phyloP scores from a whole-genome alignment of 805 yeast genomes.

The Komagataella ulmi region DNA sequence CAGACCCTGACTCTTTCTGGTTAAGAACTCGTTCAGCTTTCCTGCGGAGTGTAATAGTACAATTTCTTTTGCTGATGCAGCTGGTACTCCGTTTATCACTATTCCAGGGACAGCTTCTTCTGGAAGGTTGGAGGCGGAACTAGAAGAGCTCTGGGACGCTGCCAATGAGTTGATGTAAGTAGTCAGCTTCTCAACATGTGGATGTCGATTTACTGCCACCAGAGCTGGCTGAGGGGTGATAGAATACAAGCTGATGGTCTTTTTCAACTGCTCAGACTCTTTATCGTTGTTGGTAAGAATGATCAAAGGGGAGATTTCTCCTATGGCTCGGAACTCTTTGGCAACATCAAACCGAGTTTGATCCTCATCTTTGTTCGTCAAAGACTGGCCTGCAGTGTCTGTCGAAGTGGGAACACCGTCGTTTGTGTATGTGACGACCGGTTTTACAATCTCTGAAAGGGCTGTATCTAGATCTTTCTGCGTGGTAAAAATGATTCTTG shows the following conservation, averaged over 20 bases:
- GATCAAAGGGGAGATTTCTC: constrained; percentile 17
- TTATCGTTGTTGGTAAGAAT: constrained; percentile 14
- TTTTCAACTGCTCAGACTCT: constrained; percentile 6
- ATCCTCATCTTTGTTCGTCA: neutral
- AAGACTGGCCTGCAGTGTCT: neutral
- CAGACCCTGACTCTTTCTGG: constrained; percentile 16
- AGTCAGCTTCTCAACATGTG: constrained; percentile 14
- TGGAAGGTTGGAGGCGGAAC: neutral
- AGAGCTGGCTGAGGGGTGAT: constrained; percentile 21
- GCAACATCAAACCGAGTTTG: constrained; percentile 7
- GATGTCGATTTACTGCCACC: constrained; percentile 19
- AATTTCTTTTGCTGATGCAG: constrained; percentile 16
- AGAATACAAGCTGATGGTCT: constrained; percentile 11
- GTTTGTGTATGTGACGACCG: neutral
- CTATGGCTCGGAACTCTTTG: constrained; percentile 18
- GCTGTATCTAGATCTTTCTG: neutral
- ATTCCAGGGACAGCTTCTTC: constrained; percentile 15
- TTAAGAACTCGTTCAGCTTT: constrained; percentile 13
- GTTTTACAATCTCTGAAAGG: neutral
- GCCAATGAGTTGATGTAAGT: constrained; percentile 12
- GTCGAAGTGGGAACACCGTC: neutral
- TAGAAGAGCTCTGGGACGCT: neutral
- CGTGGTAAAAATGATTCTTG: neutral
- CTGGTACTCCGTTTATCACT: constrained; percentile 21
- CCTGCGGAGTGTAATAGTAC: constrained; percentile 11